Conservation (phyloP, 768 basidiomycete species). For the Tylopilus intermedius region DNA sequence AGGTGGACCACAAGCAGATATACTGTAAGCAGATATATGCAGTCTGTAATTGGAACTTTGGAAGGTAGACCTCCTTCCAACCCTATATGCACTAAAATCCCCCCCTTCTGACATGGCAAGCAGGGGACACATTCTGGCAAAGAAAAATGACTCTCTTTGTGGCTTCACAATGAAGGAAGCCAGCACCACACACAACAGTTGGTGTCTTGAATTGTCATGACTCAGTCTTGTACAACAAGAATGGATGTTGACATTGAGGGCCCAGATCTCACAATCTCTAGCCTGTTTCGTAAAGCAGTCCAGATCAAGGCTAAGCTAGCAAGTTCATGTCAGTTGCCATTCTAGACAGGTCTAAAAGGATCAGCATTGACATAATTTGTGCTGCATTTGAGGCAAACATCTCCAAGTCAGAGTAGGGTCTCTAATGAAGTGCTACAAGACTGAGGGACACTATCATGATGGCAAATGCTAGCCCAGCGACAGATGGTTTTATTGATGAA, state of each 20-base stretch:
- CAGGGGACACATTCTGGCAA: too few species aligned
- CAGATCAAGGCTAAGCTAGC: conserved; percentile 8
- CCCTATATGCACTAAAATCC: conserved; percentile 13
- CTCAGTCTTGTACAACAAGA: conserved; percentile 9
- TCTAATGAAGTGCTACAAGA: too few species aligned
- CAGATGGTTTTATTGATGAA: conserved; percentile 25
- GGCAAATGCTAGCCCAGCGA: conserved; percentile 6
- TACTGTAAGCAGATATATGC: conserved; percentile 28
- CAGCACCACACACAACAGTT: not conserved
- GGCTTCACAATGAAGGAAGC: conserved; percentile 18
- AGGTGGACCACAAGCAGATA: conserved; percentile 28
- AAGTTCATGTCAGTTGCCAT: conserved; percentile 24
- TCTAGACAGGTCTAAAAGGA: conserved; percentile 7
- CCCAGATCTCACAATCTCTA: too few species aligned
- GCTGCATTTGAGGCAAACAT: not conserved
- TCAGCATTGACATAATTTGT: conserved; percentile 3
- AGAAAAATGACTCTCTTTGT: too few species aligned
- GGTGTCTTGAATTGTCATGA: conserved; percentile 23
- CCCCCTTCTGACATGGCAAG: conserved; percentile 10
- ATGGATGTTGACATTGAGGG: too few species aligned
- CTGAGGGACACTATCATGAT: not conserved
- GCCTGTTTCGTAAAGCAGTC: conserved; percentile 4
- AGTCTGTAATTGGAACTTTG: conserved; percentile 15
- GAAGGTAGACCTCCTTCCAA: conserved; percentile 21
- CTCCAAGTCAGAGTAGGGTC: not conserved